These are phyloP conservation scores for Chrysophaeum taylorii DNA, from an alignment of 352 stramenopile species.

Conservation along the genomic window DNA sequence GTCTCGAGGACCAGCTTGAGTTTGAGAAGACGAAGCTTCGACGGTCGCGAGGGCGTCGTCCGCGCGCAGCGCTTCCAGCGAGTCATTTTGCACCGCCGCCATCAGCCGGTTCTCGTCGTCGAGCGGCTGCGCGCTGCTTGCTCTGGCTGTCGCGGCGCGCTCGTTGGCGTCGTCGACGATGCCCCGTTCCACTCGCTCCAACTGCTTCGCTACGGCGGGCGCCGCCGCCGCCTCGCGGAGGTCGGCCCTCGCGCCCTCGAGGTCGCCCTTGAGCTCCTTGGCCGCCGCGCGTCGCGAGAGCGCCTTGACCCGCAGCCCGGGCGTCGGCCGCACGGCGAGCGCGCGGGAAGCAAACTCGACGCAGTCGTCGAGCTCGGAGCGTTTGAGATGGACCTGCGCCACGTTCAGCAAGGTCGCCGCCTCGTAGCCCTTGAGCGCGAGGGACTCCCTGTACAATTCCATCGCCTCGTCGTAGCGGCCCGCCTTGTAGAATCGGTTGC, in stretches of 20 bases:
- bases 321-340: not conserved
- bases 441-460: not conserved
- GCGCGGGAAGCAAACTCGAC: not conserved
- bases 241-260: not conserved
- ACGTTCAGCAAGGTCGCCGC: conserved; percentile 1
- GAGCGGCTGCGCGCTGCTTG: too few relatives aligned
- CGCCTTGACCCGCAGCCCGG: conserved; percentile 1
- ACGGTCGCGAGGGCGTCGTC: too few relatives aligned
- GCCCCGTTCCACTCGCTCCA: not conserved
- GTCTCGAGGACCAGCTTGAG: too few relatives aligned
- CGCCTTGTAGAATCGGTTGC: conserved; percentile 11
- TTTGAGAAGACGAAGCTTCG: too few relatives aligned
- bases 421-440: not conserved
- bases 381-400: not conserved
- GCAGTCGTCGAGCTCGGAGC: not conserved
- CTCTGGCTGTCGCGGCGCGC: too few relatives aligned
- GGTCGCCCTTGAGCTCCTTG: not conserved
- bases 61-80: too few relatives aligned
- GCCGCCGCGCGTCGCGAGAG: conserved; percentile 4
- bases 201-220: not conserved
- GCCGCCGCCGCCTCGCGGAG: not conserved
- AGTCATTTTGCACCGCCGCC: too few relatives aligned
- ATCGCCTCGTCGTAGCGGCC: conserved; percentile 1
- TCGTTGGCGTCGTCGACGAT: not conserved
- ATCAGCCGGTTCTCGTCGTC: too few relatives aligned